Evolutionary conservation across 73 alveolate genomes (phyloP).

Genomic region (Tetrahymena elliotti): DNA sequence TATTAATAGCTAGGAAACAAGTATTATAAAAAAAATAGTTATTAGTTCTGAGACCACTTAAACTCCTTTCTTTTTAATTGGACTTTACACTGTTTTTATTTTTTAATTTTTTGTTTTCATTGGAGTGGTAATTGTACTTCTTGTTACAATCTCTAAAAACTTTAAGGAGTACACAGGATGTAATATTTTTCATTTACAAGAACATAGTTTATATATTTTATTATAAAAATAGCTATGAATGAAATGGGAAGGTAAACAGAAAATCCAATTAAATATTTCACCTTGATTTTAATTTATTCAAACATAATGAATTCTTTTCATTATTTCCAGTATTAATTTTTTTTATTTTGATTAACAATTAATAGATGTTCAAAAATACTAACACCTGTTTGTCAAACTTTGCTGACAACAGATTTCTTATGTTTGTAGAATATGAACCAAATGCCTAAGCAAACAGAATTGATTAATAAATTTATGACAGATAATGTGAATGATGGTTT

Average conservation of each 20-base stretch:
- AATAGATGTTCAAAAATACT: background rate
- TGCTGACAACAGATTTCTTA: background rate
- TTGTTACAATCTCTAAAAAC: background rate
- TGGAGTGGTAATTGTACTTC: background rate
- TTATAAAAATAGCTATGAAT: background rate
- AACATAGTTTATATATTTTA: too few relatives aligned
- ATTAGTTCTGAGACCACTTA: background rate
- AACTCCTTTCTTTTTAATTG: background rate
- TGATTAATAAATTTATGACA: background rate
- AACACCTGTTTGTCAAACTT: background rate
- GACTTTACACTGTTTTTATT: background rate
- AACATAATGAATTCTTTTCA: too few relatives aligned
- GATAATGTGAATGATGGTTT: background rate
- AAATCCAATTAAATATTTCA: too few relatives aligned
- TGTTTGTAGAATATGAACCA: background rate
- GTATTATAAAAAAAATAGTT: background rate
- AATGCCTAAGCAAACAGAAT: background rate
- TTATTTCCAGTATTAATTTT: too few relatives aligned
- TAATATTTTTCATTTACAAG: too few relatives aligned
- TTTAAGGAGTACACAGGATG: background rate
- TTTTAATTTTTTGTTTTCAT: background rate
- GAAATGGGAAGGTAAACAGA: slow-evolving; percentile 2
- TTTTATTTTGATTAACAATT: background rate
- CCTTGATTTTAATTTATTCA: too few relatives aligned
- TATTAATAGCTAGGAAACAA: background rate